Conservation (phyloP, 2,329 filamentous ascomycete species). For the Aureobasidium sp. region DNA sequence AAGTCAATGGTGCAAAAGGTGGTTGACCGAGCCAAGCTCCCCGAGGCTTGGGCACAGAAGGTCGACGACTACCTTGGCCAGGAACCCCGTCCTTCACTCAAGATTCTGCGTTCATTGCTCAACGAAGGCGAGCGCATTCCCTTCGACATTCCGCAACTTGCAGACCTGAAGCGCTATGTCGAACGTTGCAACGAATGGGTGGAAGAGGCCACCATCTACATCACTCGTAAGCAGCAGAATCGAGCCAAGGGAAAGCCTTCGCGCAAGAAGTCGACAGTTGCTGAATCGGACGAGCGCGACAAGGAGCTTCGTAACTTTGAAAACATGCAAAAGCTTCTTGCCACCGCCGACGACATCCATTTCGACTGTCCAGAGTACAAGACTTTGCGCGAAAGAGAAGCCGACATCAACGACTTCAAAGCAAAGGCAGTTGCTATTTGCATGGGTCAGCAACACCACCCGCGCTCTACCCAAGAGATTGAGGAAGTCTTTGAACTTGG, state of each 20-base stretch:
- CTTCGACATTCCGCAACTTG: conserved; percentile 74
- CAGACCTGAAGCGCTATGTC: conserved; percentile 79
- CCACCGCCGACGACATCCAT: conserved; percentile 74
- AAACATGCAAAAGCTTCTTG: conserved; percentile 77
- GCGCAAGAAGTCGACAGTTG: conserved; percentile 55
- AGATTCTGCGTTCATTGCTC: conserved; percentile 72
- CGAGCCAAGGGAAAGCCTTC: conserved; percentile 87
- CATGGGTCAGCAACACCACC: conserved; percentile 65
- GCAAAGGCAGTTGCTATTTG: conserved; percentile 80
- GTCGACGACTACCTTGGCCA: conserved; percentile 77
- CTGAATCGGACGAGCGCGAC: conserved; percentile 75
- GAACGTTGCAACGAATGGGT: conserved; percentile 97
- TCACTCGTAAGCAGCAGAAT: conserved; percentile 94
- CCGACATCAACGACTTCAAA: conserved; percentile 76
- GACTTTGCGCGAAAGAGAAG: conserved; percentile 74
- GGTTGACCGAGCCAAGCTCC: conserved; percentile 74
- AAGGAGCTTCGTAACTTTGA: conserved; percentile 80
- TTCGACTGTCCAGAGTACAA: conserved; percentile 91
- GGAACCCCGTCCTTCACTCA: conserved; percentile 75
- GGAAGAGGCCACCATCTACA: conserved; percentile 92
- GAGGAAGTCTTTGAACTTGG: conserved; percentile 88
- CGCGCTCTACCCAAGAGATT: conserved; percentile 62
- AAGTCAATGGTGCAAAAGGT: conserved; percentile 62
- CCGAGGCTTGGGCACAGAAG: conserved; percentile 85
- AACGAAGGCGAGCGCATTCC: conserved; percentile 95